Percentiles rank a stretch among this genome's conserved stretches.
These are phyloP conservation scores for Colletotrichum destructivum DNA, from an alignment of 2,329 filamentous ascomycete species.

Conservation along the genomic window DNA sequence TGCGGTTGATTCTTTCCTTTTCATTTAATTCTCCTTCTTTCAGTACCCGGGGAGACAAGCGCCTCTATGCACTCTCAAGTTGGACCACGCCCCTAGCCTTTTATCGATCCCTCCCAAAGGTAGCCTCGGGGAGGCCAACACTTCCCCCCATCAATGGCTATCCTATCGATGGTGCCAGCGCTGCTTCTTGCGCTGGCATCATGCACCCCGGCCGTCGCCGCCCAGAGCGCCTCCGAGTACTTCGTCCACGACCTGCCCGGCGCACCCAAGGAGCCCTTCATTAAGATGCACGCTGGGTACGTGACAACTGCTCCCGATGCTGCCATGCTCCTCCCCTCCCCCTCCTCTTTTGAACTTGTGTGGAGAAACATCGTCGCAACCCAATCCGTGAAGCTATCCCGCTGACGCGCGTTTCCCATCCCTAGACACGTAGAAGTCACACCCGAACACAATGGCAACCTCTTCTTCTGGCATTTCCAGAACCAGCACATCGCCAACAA, in stretches of 20 bases:
- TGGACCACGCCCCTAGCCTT: slow-evolving; percentile 15
- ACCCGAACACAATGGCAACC: slow-evolving; percentile 87
- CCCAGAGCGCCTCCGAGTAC: slow-evolving; percentile 78
- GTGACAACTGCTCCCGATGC: slow-evolving; percentile 52
- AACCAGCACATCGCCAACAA: slow-evolving; percentile 95
- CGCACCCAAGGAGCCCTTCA: slow-evolving; percentile 78
- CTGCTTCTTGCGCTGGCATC: slow-evolving; percentile 58
- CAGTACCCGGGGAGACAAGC: neutral
- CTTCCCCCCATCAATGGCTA: slow-evolving; percentile 41
- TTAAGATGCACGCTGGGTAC: slow-evolving; percentile 99
- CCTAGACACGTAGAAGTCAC: slow-evolving; percentile 91
- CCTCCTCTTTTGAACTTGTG: neutral
- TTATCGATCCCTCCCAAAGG: slow-evolving; percentile 25
- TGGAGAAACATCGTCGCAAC: neutral
- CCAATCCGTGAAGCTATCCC: slow-evolving; percentile 9
- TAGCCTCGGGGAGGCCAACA: slow-evolving; percentile 41
- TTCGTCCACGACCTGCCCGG: slow-evolving; percentile 90
- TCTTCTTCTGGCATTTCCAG: slow-evolving; percentile 99
- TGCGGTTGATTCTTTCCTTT: neutral
- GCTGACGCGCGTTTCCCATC: slow-evolving; percentile 47
- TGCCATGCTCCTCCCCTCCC: no score
- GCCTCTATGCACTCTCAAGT: slow-evolving; percentile 25
- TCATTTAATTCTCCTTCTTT: neutral
- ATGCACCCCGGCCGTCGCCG: slow-evolving; percentile 55
- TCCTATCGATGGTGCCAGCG: slow-evolving; percentile 44